Conservation (phyloP, 148 eudicot genomes). For the Nyssa sinensis region DNA sequence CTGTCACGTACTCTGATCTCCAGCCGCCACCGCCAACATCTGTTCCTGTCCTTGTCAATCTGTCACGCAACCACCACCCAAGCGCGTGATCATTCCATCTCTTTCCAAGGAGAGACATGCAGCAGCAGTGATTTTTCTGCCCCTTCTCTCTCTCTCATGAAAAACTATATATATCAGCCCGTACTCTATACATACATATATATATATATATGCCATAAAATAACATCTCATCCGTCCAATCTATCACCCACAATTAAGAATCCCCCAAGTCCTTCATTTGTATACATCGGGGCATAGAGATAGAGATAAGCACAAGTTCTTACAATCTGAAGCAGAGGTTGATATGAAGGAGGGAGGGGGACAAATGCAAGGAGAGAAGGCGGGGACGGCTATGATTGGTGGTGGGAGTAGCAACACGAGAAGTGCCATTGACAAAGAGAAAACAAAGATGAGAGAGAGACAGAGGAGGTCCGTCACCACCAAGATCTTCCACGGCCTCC, state of each 20-base stretch:
- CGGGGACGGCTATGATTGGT: not conserved
- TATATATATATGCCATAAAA: too few relatives aligned
- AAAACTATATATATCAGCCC: not conserved
- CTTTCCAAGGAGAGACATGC: not conserved
- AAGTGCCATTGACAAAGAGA: constrained; percentile 21
- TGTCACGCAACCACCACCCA: not conserved
- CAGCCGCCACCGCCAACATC: not conserved
- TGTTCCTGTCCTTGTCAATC: not conserved
- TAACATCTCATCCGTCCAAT: too few relatives aligned
- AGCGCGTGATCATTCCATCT: not conserved
- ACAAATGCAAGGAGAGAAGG: too few relatives aligned
- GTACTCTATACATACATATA: not conserved
- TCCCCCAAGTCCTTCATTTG: not conserved
- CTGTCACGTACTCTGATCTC: not conserved
- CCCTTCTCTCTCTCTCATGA: not conserved
- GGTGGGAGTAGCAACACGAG: not conserved
- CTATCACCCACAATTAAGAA: not conserved
- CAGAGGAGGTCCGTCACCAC: constrained; percentile 31
- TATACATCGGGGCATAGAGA: too few relatives aligned
- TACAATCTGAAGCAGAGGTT: too few relatives aligned
- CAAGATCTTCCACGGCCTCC: constrained; percentile 34
- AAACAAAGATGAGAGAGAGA: constrained; percentile 32
- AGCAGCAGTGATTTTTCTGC: not conserved
- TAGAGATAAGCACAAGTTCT: too few relatives aligned
- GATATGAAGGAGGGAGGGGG: not conserved